Evolutionary conservation across 1,284 basidiomycete species (phyloP).

Genomic region (Papiliotrema nemorosa): DNA sequence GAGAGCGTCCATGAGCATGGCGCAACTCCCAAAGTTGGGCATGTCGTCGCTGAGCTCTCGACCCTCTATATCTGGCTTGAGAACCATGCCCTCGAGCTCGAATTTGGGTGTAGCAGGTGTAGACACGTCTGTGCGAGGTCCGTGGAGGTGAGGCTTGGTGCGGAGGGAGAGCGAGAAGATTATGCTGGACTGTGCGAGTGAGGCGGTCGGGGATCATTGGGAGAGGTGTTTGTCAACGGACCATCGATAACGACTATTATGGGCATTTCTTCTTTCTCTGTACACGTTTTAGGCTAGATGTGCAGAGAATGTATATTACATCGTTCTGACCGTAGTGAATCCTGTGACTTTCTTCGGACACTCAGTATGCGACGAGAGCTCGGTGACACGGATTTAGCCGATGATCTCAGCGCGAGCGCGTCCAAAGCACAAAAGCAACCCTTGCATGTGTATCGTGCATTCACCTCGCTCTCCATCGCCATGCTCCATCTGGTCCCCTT

Average conservation of each 20-base stretch:
- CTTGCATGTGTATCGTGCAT: background rate
- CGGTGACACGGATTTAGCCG: no score
- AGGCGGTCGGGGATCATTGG: no score
- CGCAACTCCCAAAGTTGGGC: background rate
- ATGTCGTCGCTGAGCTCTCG: background rate
- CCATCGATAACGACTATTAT: no score
- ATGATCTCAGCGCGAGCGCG: no score
- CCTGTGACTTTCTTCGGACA: no score
- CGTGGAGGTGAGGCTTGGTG: background rate
- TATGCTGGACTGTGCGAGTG: background rate
- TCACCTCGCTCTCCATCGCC: background rate
- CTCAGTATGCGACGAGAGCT: no score
- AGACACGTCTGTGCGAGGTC: background rate
- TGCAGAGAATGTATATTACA: no score
- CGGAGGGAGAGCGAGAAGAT: no score
- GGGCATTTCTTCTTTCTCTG: no score
- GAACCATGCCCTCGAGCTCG: background rate
- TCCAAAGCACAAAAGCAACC: background rate
- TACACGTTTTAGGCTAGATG: no score
- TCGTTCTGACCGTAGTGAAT: no score
- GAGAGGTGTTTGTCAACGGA: no score
- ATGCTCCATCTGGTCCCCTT: background rate
- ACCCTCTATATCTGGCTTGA: background rate
- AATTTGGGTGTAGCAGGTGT: background rate
- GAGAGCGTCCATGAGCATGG: conserved; percentile 1